These are phyloP conservation scores for Fusarium acutatum DNA, from an alignment of 2,329 filamentous ascomycete genomes.

Conservation along the genomic window DNA sequence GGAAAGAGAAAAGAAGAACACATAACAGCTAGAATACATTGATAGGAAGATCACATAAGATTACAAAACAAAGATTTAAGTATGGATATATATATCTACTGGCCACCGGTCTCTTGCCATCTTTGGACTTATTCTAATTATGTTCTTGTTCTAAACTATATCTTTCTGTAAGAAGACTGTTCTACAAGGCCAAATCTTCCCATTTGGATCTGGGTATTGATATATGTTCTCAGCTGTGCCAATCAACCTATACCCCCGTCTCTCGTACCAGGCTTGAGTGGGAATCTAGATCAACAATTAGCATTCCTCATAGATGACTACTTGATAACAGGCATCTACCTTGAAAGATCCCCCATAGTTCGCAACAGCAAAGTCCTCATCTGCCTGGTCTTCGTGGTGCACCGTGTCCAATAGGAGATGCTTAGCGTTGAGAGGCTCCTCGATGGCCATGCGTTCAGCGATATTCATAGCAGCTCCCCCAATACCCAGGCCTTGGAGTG, in stretches of 20 bases:
- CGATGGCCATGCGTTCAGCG: not conserved
- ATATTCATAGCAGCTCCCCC: not conserved
- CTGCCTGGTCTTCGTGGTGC: not conserved
- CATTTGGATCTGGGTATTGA: not conserved
- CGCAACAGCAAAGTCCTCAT: not conserved
- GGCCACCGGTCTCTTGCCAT: too few species aligned
- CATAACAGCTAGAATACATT: too few species aligned
- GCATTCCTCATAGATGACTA: rapidly evolving
- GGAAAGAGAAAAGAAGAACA: not conserved
- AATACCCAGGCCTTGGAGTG: not conserved
- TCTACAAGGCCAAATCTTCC: not conserved
- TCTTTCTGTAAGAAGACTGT: not conserved
- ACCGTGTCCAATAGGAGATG: not conserved
- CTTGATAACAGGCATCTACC: rapidly evolving
- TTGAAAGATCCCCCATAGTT: not conserved
- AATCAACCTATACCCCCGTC: not conserved
- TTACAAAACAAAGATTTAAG: too few species aligned
- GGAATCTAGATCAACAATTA: not conserved
- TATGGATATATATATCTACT: too few species aligned
- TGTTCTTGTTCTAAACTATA: not conserved
- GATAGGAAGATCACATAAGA: too few species aligned
- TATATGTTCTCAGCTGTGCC: not conserved
- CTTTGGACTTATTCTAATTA: too few species aligned
- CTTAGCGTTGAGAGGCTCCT: not conserved
- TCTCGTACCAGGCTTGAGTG: not conserved